Percentiles rank a stretch among this genome's conserved stretches.
These are phyloP conservation scores for Agaricus blazei DNA, from an alignment of 768 basidiomycete genomes.

Conservation along the genomic window DNA sequence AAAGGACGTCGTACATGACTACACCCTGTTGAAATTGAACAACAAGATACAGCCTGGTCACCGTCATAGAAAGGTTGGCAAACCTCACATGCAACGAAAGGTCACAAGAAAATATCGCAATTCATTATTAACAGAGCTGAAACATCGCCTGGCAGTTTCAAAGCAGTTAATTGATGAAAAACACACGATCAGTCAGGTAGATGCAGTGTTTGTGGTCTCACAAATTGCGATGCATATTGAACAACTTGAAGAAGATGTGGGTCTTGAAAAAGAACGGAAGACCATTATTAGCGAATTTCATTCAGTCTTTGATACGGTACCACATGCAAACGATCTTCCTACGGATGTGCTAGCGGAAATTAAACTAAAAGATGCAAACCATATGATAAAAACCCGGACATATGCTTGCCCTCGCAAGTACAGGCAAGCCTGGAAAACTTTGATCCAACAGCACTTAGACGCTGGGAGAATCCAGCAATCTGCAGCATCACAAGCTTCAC, in stretches of 20 bases:
- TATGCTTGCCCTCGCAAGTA: slow-evolving; percentile 20
- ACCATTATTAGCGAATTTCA: slow-evolving; percentile 7
- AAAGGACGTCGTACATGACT: too few relatives aligned
- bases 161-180: not conserved
- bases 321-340: slow-evolving; percentile 21
- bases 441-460: slow-evolving; percentile 26
- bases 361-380: slow-evolving; percentile 20
- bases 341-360: slow-evolving; percentile 17
- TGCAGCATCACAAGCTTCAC: slow-evolving; percentile 20
- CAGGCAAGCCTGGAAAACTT: slow-evolving; percentile 19
- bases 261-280: slow-evolving; percentile 4
- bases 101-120: not conserved
- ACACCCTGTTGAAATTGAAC: not conserved
- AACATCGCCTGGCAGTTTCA: not conserved
- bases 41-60: too few relatives aligned
- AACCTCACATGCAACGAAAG: not conserved
- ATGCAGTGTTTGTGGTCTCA: too few relatives aligned
- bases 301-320: slow-evolving; percentile 23
- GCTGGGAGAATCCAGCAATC: slow-evolving; percentile 25
- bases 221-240: not conserved
- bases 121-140: not conserved
- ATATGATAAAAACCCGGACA: slow-evolving; percentile 12
- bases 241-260: too few relatives aligned
- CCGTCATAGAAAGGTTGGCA: not conserved
- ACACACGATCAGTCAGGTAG: too few relatives aligned